Conservation (phyloP, 2,329 filamentous ascomycete species). For the Pestalotiopsis sp. region DNA sequence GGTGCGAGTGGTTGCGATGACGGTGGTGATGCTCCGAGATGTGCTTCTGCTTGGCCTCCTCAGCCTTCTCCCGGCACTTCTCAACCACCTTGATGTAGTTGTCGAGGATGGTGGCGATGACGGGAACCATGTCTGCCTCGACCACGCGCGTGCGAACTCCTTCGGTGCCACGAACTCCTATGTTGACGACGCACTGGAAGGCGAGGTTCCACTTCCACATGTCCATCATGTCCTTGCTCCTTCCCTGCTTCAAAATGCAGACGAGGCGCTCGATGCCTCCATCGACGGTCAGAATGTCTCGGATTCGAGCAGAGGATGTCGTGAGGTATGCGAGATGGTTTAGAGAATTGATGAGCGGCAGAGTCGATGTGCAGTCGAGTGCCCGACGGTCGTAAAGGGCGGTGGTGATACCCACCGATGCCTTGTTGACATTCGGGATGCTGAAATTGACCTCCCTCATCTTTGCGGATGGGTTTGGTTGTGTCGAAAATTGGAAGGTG, state of each 20-base stretch:
- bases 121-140: conserved; percentile 98
- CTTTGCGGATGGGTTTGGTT: conserved; percentile 42
- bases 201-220: conserved; percentile 99
- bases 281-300: conserved; percentile 97
- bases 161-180: conserved; percentile 94
- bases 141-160: conserved; percentile 92
- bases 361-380: conserved; percentile 95
- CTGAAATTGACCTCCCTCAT: conserved; percentile 99
- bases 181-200: conserved; percentile 99
- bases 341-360: conserved; percentile 97
- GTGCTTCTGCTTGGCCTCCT: conserved; percentile 77
- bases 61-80: conserved; percentile 83
- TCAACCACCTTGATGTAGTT: conserved; percentile 98
- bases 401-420: conserved; percentile 96
- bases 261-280: conserved; percentile 95
- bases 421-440: conserved; percentile 99
- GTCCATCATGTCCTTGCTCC: conserved; percentile 98
- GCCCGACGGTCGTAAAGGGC: conserved; percentile 96
- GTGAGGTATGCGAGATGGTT: conserved; percentile 99
- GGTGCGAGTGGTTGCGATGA: conserved; percentile 51
- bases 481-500: neutral
- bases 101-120: conserved; percentile 96
- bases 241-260: conserved; percentile 95
- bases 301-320: conserved; percentile 94
- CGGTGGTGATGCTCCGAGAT: conserved; percentile 54